Base-by-base conservation (phyloP, 1,139 yeast genomes). In the Pichia sp. region DNA sequence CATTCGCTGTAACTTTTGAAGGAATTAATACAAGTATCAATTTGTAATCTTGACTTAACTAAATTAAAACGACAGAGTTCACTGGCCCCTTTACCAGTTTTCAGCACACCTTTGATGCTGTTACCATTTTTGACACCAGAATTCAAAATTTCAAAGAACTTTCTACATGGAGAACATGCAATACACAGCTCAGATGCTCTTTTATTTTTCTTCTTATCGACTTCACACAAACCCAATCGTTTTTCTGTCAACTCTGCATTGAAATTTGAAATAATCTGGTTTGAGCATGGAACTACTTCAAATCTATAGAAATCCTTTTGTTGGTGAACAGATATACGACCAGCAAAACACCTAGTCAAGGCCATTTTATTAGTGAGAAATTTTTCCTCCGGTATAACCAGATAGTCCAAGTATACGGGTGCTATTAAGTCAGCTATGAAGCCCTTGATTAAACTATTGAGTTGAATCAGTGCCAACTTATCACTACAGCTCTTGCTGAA, bases 401-500 rank as follows among this genome's bases (percentile, higher is more conserved):
- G 33, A 31, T 31, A 31, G 11, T 31, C 33, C 33, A 31, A 11
- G 11, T 8, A 31, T 11, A 31, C 10, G 33, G 8, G 8, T 31
- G 8, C 33, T 11, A 31, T 11, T 8, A 31, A 31, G 11, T 31
- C 33, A 11, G 33, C 8, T 8, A 31, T 8, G 10, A 31, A 11
- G 11, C 10, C 11, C 11, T 31, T 31, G 10, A 8, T 8, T 11
- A 31, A 8, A 31, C 95, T 88, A 0, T 73, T 68, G 36, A 68
- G 65, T 58, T 86, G 96, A 45, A 73, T 72, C 42, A 81, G 49
- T 37, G 86, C 73, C 31, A 90, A 59, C 57, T 90, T 90, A 60
- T 90, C 97, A 1, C 95, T 79, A 60, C 97, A 90, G 0, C 95
- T 85, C 58, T 88, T 90, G 38, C 95, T 84, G 38, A 73, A 62